phyloP scores from a whole-genome alignment of 257 asterid species.

The Plantago major region DNA sequence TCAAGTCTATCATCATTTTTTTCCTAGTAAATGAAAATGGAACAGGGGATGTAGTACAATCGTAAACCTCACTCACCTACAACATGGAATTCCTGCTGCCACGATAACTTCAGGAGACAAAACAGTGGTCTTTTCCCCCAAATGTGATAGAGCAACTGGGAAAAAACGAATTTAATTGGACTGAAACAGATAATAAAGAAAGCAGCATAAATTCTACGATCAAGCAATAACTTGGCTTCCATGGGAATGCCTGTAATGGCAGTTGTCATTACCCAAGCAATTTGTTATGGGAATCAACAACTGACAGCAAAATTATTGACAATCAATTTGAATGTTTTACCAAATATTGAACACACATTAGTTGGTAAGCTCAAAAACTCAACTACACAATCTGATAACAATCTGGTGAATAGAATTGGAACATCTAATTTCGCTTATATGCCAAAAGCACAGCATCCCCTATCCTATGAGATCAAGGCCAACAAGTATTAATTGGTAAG shows the following conservation, averaged over 20 bases:
- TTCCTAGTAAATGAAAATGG: constrained; percentile 13
- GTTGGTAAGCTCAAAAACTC: too few relatives aligned
- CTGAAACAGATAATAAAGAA: constrained; percentile 13
- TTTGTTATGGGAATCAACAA: too few relatives aligned
- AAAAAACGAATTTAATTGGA: constrained; percentile 33
- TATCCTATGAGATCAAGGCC: too few relatives aligned
- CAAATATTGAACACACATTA: too few relatives aligned
- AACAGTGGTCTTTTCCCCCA: constrained; percentile 97
- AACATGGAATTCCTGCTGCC: constrained; percentile 89
- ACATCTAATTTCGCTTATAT: too few relatives aligned
- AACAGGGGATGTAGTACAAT: constrained; percentile 14
- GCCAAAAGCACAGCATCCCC: too few relatives aligned
- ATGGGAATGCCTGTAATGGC: too few relatives aligned
- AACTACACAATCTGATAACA: not conserved
- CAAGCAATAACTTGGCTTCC: not conserved
- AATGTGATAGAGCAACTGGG: constrained; percentile 78
- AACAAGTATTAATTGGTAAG: too few relatives aligned
- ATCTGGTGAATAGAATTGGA: too few relatives aligned
- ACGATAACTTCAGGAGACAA: constrained; percentile 78
- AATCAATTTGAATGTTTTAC: too few relatives aligned
- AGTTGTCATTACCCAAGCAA: too few relatives aligned
- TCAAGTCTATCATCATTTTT: constrained; percentile 6
- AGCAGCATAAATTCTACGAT: constrained; percentile 17
- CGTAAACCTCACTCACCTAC: constrained; percentile 58
- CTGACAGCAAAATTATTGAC: too few relatives aligned